These are phyloP conservation scores for Medicago arabica DNA, from an alignment of 306 rosid species.

Conservation along the genomic window DNA sequence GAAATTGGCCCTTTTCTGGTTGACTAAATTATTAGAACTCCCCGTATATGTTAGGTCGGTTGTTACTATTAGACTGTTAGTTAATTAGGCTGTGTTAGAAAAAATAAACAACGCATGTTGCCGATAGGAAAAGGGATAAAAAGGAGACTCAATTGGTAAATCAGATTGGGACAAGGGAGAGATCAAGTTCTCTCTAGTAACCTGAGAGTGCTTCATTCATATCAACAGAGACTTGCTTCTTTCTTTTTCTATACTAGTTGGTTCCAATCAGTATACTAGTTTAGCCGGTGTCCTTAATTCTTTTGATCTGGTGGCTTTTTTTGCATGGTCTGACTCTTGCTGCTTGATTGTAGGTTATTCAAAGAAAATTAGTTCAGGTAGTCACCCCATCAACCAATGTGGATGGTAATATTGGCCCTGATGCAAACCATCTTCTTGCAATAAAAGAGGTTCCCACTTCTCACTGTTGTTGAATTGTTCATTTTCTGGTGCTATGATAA, in stretches of 20 bases:
- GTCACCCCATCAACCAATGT: conserved; percentile 84
- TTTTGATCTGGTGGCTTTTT: conserved; percentile 31
- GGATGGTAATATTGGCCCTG: conserved; percentile 83
- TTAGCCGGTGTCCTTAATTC: conserved; percentile 5
- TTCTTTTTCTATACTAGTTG: conserved; percentile 6
- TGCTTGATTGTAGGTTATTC: conserved; percentile 61
- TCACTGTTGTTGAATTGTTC: conserved; percentile 27
- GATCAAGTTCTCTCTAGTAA: neutral
- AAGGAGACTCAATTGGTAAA: neutral
- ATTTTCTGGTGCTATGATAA: conserved; percentile 2
- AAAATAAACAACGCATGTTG: neutral
- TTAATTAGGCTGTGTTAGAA: neutral
- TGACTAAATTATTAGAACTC: conserved; percentile 27
- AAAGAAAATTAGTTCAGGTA: conserved; percentile 79
- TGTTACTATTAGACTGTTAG: neutral
- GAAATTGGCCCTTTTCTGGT: conserved; percentile 27
- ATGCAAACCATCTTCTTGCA: conserved; percentile 82
- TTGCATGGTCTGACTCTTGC: conserved; percentile 40
- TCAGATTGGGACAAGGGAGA: conserved; percentile 1
- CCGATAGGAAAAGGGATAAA: neutral
- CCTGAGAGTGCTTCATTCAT: neutral
- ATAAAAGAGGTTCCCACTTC: conserved; percentile 78
- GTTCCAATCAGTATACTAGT: neutral
- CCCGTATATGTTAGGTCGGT: neutral
- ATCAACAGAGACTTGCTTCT: neutral